phyloP scores from a whole-genome alignment of 768 basidiomycete species.

The Mycena indigotica region DNA sequence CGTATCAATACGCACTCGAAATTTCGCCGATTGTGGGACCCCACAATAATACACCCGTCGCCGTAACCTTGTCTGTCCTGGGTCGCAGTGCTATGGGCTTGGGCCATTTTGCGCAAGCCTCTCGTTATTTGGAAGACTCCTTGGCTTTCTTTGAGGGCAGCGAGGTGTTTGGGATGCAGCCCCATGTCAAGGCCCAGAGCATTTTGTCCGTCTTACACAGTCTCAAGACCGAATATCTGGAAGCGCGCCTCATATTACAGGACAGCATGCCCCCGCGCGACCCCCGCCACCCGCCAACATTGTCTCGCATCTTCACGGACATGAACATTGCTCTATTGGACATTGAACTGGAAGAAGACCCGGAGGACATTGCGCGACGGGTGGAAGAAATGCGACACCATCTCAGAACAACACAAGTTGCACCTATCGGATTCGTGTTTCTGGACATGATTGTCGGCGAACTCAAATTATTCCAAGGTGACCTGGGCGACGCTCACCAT shows the following conservation, averaged over 20 bases:
- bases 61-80: neutral
- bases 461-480: neutral
- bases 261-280: neutral
- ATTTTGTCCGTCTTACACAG: slow-evolving; percentile 1
- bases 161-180: neutral
- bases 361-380: neutral
- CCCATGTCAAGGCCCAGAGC: neutral
- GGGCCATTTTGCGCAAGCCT: neutral
- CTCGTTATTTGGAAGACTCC: neutral
- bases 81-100: neutral
- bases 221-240: slow-evolving; percentile 8
- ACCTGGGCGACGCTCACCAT: neutral
- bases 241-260: neutral
- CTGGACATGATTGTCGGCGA: neutral
- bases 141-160: neutral
- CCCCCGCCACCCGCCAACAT: neutral
- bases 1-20: neutral
- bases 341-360: neutral
- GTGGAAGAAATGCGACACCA: neutral
- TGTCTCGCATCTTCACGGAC: neutral
- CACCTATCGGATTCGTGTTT: neutral
- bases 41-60: neutral
- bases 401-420: neutral
- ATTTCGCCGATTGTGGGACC: neutral
- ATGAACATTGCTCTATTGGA: slow-evolving; percentile 6